Percentiles rank a stretch among this genome's conserved stretches.
Evolutionary conservation across 768 basidiomycete species (phyloP).

Genomic region (Rhodocollybia butyracea): DNA sequence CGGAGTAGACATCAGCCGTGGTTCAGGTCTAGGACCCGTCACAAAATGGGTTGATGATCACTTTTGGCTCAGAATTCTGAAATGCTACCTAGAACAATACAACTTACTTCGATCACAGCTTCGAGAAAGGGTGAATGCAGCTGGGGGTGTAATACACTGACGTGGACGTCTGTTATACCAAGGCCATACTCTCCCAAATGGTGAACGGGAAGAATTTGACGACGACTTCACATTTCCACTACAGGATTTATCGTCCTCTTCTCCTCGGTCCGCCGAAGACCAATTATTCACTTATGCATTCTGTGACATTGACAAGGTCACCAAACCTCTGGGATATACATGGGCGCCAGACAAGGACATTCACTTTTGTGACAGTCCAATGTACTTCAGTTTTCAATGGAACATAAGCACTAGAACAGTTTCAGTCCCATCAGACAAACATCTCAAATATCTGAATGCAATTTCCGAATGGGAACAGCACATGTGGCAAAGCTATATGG

Average conservation of each 20-base stretch:
- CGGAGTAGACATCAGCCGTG: conserved; percentile 17
- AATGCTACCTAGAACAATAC: conserved; percentile 19
- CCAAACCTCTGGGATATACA: conserved; percentile 24
- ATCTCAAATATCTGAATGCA: conserved; percentile 25
- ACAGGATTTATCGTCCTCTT: conserved; percentile 18
- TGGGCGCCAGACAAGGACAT: conserved; percentile 30
- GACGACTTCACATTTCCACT: conserved; percentile 23
- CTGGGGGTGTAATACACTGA: not conserved
- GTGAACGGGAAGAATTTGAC: conserved; percentile 25
- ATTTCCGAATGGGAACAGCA: conserved; percentile 22
- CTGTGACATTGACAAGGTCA: conserved; percentile 33
- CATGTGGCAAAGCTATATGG: conserved; percentile 35
- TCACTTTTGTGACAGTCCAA: conserved; percentile 11
- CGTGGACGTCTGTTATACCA: conserved; percentile 16
- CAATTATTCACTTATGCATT: conserved; percentile 14
- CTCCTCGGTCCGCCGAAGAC: conserved; percentile 18
- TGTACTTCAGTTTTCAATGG: conserved; percentile 31
- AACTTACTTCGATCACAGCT: conserved; percentile 18
- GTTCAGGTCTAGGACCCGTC: conserved; percentile 23
- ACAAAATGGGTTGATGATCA: conserved; percentile 31
- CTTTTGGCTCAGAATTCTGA: too few relatives aligned
- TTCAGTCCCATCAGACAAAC: conserved; percentile 20
- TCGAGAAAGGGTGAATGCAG: conserved; percentile 8
- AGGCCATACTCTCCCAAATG: conserved; percentile 17
- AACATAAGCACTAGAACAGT: conserved; percentile 20